Evolutionary conservation across 2,329 filamentous ascomycete species (phyloP).

Genomic region (Lecanosticta acicola): DNA sequence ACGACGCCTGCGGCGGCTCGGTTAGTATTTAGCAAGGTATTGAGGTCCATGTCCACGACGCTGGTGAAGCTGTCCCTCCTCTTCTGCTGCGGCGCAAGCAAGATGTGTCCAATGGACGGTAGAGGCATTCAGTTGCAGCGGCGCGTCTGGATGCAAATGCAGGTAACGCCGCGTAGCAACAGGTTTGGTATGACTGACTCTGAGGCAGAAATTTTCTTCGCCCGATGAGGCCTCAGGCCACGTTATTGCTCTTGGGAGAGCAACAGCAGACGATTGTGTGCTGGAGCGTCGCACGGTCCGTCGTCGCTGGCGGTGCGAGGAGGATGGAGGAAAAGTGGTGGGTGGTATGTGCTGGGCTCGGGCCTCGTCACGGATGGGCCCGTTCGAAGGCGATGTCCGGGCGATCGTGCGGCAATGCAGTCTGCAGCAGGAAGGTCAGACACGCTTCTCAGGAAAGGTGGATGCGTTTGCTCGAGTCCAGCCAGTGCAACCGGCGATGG

Average conservation of each 20-base stretch:
- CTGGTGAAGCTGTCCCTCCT: slow-evolving; percentile 34
- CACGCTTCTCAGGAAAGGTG: not conserved
- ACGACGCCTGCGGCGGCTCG: slow-evolving; percentile 27
- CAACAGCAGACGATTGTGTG: not conserved
- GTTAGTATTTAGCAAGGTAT: slow-evolving; percentile 36
- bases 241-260: slow-evolving; percentile 13
- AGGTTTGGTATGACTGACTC: slow-evolving; percentile 19
- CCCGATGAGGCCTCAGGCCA: slow-evolving; percentile 12
- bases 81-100: slow-evolving; percentile 26
- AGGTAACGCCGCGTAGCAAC: slow-evolving; percentile 3
- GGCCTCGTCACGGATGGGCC: not conserved
- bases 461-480: slow-evolving; percentile 3
- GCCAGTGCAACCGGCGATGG: not conserved
- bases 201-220: slow-evolving; percentile 23
- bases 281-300: not conserved
- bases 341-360: slow-evolving; percentile 26
- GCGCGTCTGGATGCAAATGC: slow-evolving; percentile 7
- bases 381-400: slow-evolving; percentile 2
- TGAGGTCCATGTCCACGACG: slow-evolving; percentile 32
- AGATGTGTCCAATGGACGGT: slow-evolving; percentile 28
- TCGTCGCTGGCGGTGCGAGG: slow-evolving; percentile 9
- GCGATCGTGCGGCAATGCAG: not conserved
- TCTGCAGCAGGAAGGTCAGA: not conserved
- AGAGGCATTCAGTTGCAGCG: slow-evolving; percentile 31
- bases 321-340: slow-evolving; percentile 16